Base-by-base conservation (phyloP, 2,329 filamentous ascomycete genomes). In the Fusarium pseudograminearum region DNA sequence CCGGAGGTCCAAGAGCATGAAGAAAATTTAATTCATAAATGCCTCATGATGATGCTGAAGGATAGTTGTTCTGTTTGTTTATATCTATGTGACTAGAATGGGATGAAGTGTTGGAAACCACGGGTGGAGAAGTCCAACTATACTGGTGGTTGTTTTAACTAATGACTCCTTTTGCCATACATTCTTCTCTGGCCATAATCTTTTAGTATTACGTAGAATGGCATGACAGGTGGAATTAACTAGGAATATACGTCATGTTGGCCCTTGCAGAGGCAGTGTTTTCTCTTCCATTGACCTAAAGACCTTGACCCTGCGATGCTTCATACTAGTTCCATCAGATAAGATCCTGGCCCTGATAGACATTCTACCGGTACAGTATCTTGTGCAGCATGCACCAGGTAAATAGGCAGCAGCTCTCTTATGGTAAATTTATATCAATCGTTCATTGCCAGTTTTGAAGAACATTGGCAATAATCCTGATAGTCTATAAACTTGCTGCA, bases 291-390 rank as follows among this genome's bases (percentile, higher is more conserved):
- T 63, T 38, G 28, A 42, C 46, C 26, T 28, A n/a, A 22, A 24
- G 40, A 47, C 50, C 60, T 30, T 57, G 33, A 52, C 34, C 46
- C 58, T 50, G 46, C 20, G 30, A 63, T 40, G 12, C n/a, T 46
- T 22, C 24, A 28, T 34, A 16, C 22, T 34, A 34, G 44, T 34
- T 57, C 18, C 44, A 58, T 64, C 59, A 58, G 59, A 58, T 51
- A 64, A 64, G 44, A 64, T 64, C 45, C 40, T 63, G 60, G 57
- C 12, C 4, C 44, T 50, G 46, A 24, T 41, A 51, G 57, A 48
- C 24, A 41, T 58, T 61, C n/a, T 30, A 28, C 36, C 45, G 11
- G 24, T 38, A 5, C 22, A 44, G 26, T 15, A 15, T 46, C 15
- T 42, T 18, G 22, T 18, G 40, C 9, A 42, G 8, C 15, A 16